These are phyloP conservation scores for Trypanosoma congolense DNA, from an alignment of 208 protist genomes.

Conservation along the genomic window DNA sequence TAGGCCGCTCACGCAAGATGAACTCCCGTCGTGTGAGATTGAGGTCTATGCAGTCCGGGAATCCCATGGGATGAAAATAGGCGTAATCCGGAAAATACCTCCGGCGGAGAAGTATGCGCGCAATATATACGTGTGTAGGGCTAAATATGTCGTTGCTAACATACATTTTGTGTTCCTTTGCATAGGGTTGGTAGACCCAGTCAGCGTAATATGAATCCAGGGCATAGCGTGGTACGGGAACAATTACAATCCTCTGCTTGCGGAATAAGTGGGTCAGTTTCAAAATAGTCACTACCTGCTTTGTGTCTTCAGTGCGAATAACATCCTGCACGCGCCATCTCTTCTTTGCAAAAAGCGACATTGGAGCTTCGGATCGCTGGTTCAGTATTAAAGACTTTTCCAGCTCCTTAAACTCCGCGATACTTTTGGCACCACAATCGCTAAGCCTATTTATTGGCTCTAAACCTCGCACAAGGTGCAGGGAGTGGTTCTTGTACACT, in stretches of 20 bases:
- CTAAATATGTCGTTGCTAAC: constrained; percentile 86
- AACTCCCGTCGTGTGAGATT: constrained; percentile 71
- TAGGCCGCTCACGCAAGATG: constrained; percentile 69
- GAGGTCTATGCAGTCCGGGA: constrained; percentile 78
- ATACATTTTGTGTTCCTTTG: constrained; percentile 80
- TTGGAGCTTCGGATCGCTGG: too few relatives aligned
- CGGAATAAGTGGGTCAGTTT: constrained; percentile 77
- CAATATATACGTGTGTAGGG: constrained; percentile 74
- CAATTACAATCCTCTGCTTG: constrained; percentile 67
- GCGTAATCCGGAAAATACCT: constrained; percentile 62
- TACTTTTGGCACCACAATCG: too few relatives aligned
- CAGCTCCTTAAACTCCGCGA: too few relatives aligned
- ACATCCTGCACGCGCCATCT: constrained; percentile 74
- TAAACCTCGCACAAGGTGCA: too few relatives aligned
- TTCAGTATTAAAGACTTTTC: too few relatives aligned
- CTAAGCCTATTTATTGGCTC: too few relatives aligned
- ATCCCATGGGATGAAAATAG: constrained; percentile 82
- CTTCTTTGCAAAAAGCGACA: constrained; percentile 36
- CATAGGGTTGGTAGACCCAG: constrained; percentile 87
- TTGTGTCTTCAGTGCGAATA: constrained; percentile 40
- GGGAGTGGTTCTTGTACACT: too few relatives aligned
- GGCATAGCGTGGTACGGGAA: constrained; percentile 64
- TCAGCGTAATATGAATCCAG: constrained; percentile 69
- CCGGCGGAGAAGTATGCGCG: constrained; percentile 48
- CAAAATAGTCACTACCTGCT: constrained; percentile 65